These are phyloP conservation scores for Aspergillus persii DNA, from an alignment of 2,329 filamentous ascomycete genomes.

Conservation along the genomic window DNA sequence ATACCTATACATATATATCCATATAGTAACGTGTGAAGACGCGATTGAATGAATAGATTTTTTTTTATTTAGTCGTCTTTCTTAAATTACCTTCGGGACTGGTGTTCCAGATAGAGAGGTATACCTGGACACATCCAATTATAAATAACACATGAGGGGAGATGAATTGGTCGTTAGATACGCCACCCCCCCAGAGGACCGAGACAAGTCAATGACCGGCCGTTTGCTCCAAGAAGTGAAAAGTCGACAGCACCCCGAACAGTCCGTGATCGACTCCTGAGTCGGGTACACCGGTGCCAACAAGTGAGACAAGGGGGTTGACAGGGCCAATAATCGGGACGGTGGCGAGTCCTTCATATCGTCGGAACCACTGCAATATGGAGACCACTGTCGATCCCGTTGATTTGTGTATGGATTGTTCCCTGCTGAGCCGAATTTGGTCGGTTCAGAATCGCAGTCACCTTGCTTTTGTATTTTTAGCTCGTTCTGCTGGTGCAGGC, in stretches of 20 bases:
- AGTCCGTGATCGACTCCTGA: background rate
- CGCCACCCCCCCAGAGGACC: no score
- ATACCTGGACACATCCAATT: no score
- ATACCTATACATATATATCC: constrained; percentile 9
- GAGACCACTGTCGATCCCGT: background rate
- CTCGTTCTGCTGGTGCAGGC: background rate
- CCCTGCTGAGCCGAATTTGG: background rate
- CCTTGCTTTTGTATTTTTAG: background rate
- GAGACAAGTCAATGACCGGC: no score
- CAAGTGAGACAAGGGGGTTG: background rate
- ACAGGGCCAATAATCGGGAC: background rate
- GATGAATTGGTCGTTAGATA: no score
- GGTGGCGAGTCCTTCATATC: background rate
- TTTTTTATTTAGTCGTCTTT: background rate
- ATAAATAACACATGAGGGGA: background rate
- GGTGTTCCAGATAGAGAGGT: background rate
- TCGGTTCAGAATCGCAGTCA: background rate
- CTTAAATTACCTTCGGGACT: background rate
- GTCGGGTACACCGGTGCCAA: background rate
- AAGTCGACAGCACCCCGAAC: background rate
- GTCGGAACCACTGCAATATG: background rate
- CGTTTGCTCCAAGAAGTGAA: no score
- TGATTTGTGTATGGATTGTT: background rate
- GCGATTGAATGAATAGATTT: background rate
- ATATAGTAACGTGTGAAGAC: background rate